Base-by-base conservation (phyloP, 2,329 filamentous ascomycete genomes). In the Diplodia scrobiculata region DNA sequence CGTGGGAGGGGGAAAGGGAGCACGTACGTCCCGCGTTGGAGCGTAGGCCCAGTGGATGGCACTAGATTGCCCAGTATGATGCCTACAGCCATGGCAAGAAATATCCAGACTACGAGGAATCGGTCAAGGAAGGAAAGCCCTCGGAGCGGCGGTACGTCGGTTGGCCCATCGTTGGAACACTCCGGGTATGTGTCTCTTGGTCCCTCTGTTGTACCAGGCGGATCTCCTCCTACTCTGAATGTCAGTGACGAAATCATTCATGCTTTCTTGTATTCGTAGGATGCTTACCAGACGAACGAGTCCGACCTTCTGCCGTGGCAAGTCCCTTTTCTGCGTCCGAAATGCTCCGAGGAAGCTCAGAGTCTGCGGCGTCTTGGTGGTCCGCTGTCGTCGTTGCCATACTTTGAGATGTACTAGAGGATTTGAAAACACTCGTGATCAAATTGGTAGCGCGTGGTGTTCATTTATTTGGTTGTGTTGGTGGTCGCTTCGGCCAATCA, bases 11-110 rank as follows among this genome's bases (percentile, higher is more conserved):
- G 10, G 25, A 3, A 50, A 25, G 17, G 47, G 10, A 25, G 4
- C 4, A 91, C 89, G n/a, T 41, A 64, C 47, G 85, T 85, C 5
- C 91, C 91, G 70, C 83, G 85, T 68, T 93, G 85, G 14, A 95
- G 75, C 0, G 87, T 84, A 0, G 83, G 83, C 0, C 84, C 87
- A 0, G 85, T 86, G 21, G 79, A 80, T 0, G 86, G 84, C 0
- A 91, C 89, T 1, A 92, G 91, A 75, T 93, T 93, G 5, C 41
- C 90, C 0, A 94, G 78, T 0, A 93, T 78, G 51, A 95, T 88
- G 3, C 91, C 91, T 7, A 92, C 77, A 1, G 84, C 82, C 87
- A 95, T 95, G 53, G 90, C 89, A 0, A 94, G 83, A 29, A 94
- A 81, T 67, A 94, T 93, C 91, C 91, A 82, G 38, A 83, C 17